Evolutionary conservation across 768 basidiomycete species (phyloP).

Genomic region (Erythrobasidium yunnanense): DNA sequence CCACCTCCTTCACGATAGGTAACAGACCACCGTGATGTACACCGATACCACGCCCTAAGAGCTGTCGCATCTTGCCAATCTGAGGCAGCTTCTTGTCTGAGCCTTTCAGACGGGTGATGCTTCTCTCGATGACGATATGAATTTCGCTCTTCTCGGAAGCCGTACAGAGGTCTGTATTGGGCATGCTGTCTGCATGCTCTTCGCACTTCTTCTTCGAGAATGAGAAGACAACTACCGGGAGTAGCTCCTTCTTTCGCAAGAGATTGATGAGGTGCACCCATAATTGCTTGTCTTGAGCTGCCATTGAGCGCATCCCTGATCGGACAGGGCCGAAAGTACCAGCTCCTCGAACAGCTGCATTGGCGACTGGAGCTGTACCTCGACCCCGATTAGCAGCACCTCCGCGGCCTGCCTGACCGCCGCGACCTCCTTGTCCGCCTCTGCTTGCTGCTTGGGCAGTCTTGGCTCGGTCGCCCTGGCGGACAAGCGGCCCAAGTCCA

Average conservation of each 20-base stretch:
- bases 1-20: slow-evolving; percentile 90
- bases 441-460: slow-evolving; percentile 49
- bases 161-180: slow-evolving; percentile 74
- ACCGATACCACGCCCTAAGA: slow-evolving; percentile 84
- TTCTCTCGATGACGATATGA: slow-evolving; percentile 85
- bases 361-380: slow-evolving; percentile 41
- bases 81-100: slow-evolving; percentile 88
- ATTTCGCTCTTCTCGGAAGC: slow-evolving; percentile 93
- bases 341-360: slow-evolving; percentile 20
- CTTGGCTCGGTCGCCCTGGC: slow-evolving; percentile 37
- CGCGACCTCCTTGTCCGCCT: slow-evolving; percentile 32
- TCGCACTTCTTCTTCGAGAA: slow-evolving; percentile 95
- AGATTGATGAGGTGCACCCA: slow-evolving; percentile 75
- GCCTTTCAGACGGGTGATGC: slow-evolving; percentile 79
- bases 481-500: slow-evolving; percentile 64
- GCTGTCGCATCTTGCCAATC: slow-evolving; percentile 74
- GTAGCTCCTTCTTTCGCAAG: slow-evolving; percentile 68
- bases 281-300: slow-evolving; percentile 63
- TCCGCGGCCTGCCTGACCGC: not conserved
- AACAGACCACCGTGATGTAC: slow-evolving; percentile 94
- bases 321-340: slow-evolving; percentile 17
- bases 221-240: slow-evolving; percentile 93
- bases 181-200: slow-evolving; percentile 82
- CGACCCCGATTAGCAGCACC: not conserved
- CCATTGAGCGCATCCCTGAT: slow-evolving; percentile 16